Conservation (phyloP, 768 basidiomycete genomes). For the Pisolithus marmoratus region DNA sequence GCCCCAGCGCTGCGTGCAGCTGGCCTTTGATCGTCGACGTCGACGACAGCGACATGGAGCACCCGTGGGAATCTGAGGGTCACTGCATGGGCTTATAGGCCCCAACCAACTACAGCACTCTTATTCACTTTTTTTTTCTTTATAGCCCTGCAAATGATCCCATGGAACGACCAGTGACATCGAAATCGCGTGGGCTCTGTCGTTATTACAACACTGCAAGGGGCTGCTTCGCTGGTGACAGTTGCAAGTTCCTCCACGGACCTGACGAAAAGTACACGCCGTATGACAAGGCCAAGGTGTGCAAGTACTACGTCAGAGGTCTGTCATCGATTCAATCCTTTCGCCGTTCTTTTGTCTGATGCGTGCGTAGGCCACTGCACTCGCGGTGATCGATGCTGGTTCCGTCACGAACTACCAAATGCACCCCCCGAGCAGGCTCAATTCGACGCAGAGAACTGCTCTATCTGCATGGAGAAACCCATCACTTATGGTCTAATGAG, state of each 20-base stretch:
- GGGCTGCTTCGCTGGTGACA: conserved; percentile 64
- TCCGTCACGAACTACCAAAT: conserved; percentile 43
- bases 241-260: conserved; percentile 76
- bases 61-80: conserved; percentile 5
- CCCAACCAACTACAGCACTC: no score
- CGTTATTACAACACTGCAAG: conserved; percentile 55
- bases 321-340: conserved; percentile 3
- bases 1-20: conserved; percentile 54
- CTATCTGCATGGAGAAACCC: conserved; percentile 74
- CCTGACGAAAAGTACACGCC: conserved; percentile 49
- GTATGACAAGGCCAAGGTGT: conserved; percentile 66
- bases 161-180: conserved; percentile 56
- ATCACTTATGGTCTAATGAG: conserved; percentile 62
- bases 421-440: conserved; percentile 12
- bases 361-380: conserved; percentile 61
- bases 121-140: conserved; percentile 4
- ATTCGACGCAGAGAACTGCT: conserved; percentile 49
- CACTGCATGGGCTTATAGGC: neutral
- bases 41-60: conserved; percentile 65
- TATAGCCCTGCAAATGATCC: conserved; percentile 11
- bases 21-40: conserved; percentile 70
- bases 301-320: conserved; percentile 61
- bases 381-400: conserved; percentile 71
- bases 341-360: neutral
- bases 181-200: conserved; percentile 68